These are phyloP conservation scores for Rhododendron simsii DNA, from an alignment of 148 eudicot genomes.

Conservation along the genomic window DNA sequence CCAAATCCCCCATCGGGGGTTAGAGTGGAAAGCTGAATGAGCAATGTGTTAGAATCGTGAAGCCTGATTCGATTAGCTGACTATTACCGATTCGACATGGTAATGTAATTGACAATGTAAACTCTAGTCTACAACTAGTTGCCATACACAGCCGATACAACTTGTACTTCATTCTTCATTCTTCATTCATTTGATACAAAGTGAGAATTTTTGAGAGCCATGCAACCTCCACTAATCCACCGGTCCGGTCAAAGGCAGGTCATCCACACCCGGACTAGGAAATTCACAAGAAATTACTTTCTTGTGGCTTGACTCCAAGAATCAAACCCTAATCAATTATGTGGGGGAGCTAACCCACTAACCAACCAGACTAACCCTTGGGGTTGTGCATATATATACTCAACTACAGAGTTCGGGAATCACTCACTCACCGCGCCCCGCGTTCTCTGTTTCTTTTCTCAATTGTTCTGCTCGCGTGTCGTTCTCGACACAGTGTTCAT, in stretches of 20 bases:
- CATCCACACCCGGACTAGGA: not conserved
- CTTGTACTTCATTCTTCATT: not conserved
- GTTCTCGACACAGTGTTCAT: not conserved
- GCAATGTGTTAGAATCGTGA: not conserved
- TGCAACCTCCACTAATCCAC: not conserved
- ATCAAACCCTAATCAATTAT: not conserved
- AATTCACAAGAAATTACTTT: not conserved
- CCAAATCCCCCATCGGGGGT: not conserved
- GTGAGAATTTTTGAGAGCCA: no score
- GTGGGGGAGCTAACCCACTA: not conserved
- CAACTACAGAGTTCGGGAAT: not conserved
- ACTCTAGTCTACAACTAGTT: no score
- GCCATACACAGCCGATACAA: not conserved
- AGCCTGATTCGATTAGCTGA: no score
- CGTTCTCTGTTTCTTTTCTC: not conserved
- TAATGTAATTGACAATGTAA: no score
- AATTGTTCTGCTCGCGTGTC: not conserved
- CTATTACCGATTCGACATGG: no score
- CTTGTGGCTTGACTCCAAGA: not conserved
- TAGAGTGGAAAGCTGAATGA: not conserved
- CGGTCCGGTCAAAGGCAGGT: not conserved
- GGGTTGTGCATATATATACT: not conserved
- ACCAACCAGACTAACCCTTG: not conserved
- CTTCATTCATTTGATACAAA: not conserved
- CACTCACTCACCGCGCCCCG: no score